Conservation (phyloP, 1,139 yeast genomes). For the Pichia sp. region DNA sequence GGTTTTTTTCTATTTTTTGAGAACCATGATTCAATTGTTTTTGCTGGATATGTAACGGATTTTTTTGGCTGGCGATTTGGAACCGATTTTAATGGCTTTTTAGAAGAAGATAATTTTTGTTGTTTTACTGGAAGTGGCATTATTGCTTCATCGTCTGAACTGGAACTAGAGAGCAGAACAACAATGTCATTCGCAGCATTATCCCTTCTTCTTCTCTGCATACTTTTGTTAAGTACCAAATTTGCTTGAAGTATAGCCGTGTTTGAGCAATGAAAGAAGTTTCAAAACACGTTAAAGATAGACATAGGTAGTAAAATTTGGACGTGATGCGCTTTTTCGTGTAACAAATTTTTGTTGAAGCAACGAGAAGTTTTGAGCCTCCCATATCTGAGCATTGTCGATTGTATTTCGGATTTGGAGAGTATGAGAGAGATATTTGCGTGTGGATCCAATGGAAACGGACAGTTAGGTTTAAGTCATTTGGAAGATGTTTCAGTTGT, state of each 20-base stretch:
- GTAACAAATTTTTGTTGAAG: no score
- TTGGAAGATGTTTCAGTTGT: constrained; percentile 39
- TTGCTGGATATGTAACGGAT: not conserved
- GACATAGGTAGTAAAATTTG: no score
- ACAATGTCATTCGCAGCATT: constrained; percentile 1
- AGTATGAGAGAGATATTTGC: constrained; percentile 33
- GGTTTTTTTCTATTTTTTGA: no score
- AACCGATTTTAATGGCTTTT: not conserved
- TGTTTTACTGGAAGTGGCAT: not conserved
- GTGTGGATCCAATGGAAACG: constrained; percentile 82
- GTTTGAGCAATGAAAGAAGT: no score
- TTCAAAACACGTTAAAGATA: no score
- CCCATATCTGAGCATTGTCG: no score
- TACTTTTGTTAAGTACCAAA: not conserved
- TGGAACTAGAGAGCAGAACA: constrained; percentile 5
- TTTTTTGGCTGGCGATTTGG: not conserved
- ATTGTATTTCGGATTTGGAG: no score
- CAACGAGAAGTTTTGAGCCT: no score
- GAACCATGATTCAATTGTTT: not conserved
- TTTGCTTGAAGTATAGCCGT: no score
- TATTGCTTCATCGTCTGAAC: not conserved
- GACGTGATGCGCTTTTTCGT: no score
- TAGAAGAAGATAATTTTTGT: not conserved
- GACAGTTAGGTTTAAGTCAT: constrained; percentile 63
- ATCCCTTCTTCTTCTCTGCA: not conserved